These are phyloP conservation scores for Curvularia lunata DNA, from an alignment of 2,329 filamentous ascomycete species.

Conservation along the genomic window DNA sequence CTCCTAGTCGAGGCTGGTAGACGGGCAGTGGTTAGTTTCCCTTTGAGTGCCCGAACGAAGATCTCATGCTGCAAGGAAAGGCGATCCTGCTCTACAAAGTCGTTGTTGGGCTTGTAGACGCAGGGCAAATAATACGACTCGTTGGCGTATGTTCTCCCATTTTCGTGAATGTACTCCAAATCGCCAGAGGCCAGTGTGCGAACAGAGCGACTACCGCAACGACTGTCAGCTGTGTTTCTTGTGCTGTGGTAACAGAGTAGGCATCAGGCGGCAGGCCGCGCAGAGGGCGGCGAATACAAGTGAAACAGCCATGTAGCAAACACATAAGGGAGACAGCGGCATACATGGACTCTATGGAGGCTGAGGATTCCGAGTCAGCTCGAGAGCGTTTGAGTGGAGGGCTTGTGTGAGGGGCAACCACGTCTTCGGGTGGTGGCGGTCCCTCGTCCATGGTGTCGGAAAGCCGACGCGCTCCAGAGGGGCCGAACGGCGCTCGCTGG, in stretches of 20 bases:
- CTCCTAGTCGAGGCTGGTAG: constrained; percentile 34
- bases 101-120: constrained; percentile 39
- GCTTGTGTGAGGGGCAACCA: constrained; percentile 45
- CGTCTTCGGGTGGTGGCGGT: constrained; percentile 47
- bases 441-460: constrained; percentile 48
- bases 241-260: neutral
- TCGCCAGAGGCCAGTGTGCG: constrained; percentile 53
- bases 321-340: constrained; percentile 17
- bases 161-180: constrained; percentile 64
- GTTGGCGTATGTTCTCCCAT: constrained; percentile 67
- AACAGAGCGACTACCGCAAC: constrained; percentile 39
- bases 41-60: constrained; percentile 55
- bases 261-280: neutral
- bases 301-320: neutral
- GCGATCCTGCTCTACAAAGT: constrained; percentile 68
- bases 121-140: constrained; percentile 70
- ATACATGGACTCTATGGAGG: constrained; percentile 45
- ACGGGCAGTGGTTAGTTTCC: constrained; percentile 46
- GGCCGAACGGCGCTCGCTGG: constrained; percentile 21
- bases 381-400: constrained; percentile 43
- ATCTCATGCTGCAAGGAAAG: constrained; percentile 68
- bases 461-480: constrained; percentile 25
- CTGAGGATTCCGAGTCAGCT: constrained; percentile 42
- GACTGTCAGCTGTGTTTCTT: constrained; percentile 9
- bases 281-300: neutral